These are phyloP conservation scores for Hydnomerulius pinastri DNA, from an alignment of 768 basidiomycete species.

Conservation along the genomic window DNA sequence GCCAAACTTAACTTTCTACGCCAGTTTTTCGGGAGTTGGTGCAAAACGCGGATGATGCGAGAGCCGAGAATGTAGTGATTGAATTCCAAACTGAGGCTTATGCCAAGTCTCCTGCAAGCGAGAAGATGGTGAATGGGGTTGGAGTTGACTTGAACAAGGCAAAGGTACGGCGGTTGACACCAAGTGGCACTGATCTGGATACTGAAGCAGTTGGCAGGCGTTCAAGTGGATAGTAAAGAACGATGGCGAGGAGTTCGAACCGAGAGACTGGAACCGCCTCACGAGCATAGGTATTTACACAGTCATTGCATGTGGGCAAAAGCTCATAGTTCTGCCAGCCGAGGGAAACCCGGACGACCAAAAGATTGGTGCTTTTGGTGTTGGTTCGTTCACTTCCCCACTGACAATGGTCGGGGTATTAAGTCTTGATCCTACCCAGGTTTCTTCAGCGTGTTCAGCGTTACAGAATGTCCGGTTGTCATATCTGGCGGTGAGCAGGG, in stretches of 20 bases:
- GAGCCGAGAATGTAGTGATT: conserved; percentile 35
- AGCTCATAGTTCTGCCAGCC: conserved; percentile 29
- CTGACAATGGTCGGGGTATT: not conserved
- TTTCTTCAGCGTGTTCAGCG: conserved; percentile 31
- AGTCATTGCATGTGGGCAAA: not conserved
- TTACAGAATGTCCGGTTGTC: conserved; percentile 30
- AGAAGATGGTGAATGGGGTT: not conserved
- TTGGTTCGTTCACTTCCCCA: conserved; percentile 19
- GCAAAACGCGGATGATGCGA: conserved; percentile 56
- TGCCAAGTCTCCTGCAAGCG: not conserved
- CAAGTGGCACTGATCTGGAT: too few species aligned
- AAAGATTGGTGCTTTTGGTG: conserved; percentile 51
- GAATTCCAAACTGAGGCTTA: conserved; percentile 34
- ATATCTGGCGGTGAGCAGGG: conserved; percentile 19
- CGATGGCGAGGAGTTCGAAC: conserved; percentile 47
- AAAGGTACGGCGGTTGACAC: too few species aligned
- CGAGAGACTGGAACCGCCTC: conserved; percentile 48
- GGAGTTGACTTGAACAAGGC: not conserved
- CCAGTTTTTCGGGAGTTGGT: conserved; percentile 50
- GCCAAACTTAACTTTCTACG: not conserved
- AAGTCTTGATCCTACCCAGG: not conserved
- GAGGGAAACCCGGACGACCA: conserved; percentile 55
- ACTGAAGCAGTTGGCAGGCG: too few species aligned
- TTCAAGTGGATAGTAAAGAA: conserved; percentile 45
- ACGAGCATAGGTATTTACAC: conserved; percentile 51